Base-by-base conservation (phyloP, 2,329 filamentous ascomycete genomes). In the Fusarium chlamydosporum region DNA sequence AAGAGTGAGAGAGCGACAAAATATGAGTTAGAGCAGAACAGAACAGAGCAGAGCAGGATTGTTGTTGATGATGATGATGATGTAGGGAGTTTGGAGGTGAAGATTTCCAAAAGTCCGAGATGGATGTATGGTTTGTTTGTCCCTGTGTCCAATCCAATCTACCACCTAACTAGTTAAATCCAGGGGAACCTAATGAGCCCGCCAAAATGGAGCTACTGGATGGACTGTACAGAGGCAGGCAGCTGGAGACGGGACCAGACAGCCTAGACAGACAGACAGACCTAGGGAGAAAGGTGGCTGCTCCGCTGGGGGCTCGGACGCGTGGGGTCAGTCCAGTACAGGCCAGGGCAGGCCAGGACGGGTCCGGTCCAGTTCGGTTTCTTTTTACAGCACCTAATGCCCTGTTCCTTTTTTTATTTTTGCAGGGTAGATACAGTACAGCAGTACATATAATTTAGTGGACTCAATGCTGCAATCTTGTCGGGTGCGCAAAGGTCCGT, bases 271-370 rank as follows among this genome's bases (percentile, higher is more conserved):
- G n/a, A n/a, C 23, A 23, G 23, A 23, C 23, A 23, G 23, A 23
- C 23, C 23, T 23, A 43, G 58, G 46, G 59, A 53, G 56, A 60
- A 65, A 71, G 70, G 71, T 73, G 72, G 71, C 67, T 74, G 61
- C 65, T 59, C 56, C 71, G 58, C 69, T 61, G 62, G 67, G 70
- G 67, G 70, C 62, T 74, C 56, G 51, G 72, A 71, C 72, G 70
- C 70, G 72, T 74, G 70, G 72, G 72, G 72, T 74, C 47, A 46
- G 23, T 23, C 23, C 23, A 23, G 23, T 23, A 23, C 23, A 23
- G 23, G 23, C 23, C 23, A 23, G 23, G 23, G 4, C 23, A 23
- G 23, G 23, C 23, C 23, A 23, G 57, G 46, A 35, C 31, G 71
- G 72, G 71, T 73, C 46, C 35, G 56, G 16, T 51, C 47, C 20